Base-by-base conservation (phyloP, 441 rosid genomes). In the Cnidoscolus chayamansa region DNA sequence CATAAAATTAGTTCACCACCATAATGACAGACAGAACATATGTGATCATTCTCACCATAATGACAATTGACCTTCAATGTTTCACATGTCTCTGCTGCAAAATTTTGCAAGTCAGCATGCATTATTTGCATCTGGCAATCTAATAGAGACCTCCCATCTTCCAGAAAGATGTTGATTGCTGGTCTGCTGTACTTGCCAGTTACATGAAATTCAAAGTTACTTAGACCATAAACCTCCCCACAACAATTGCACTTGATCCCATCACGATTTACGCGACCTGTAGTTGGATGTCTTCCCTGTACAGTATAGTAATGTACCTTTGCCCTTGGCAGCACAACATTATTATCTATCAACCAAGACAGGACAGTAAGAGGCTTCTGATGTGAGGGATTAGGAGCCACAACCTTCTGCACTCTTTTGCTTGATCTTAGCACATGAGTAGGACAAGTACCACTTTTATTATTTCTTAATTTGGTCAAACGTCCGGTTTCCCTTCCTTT, bases 241-340 rank as follows among this genome's bases (percentile, higher is more conserved):
- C 98, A 94, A 78, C 97, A 91, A 59, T 63, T 78, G 72, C 98
- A 90, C 78, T 80, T 85, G 77, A 90, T 88, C 59, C 97, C 98
- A 16, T 80, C 79, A 67, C 87, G 84, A 54, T 84, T 82, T 78
- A 87, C 72, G 5, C 82, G 82, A 45, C 97, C 98, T 65, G 76
- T 81, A 61, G 68, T 79, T 72, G 72, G 77, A 63, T 51, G 64
- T 8, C 61, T n/a, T 9, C 77, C 81, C 76, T 73, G 78, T 80
- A 75, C 78, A 64, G 65, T 68, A 58, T 51, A 32, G 70, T 80
- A 91, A 43, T 65, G 71, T 70, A 91, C 87, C 76, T 84, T 87
- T 31, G 78, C 87, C 85, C 89, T 85, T 30, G 90, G 93, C 77
- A 89, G 75, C 77, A 89, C 53, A 32, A 80, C 76, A 74, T 85